These are phyloP conservation scores for Penicillium paradoxum DNA, from an alignment of 495 filamentous ascomycete species.

Conservation along the genomic window DNA sequence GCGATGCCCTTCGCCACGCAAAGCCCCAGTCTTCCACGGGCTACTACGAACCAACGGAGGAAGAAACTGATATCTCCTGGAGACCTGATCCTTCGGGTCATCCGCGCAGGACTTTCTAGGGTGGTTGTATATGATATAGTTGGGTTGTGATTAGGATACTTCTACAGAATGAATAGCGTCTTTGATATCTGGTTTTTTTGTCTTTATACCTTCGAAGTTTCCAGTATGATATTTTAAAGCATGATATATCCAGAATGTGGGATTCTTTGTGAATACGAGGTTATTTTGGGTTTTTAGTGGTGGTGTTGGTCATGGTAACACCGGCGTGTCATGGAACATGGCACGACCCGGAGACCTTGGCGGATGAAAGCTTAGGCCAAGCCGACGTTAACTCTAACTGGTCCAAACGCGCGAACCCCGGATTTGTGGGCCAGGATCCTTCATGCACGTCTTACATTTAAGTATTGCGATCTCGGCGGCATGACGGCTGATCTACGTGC, in stretches of 20 bases:
- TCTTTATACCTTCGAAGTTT: no score
- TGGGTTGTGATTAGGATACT: not conserved
- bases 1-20: slow-evolving; percentile 2
- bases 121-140: not conserved
- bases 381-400: not conserved
- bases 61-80: slow-evolving; percentile 4
- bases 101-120: slow-evolving; percentile 1
- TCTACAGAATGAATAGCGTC: not conserved
- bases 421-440: not conserved
- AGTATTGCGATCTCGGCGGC: not conserved
- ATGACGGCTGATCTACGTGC: not conserved
- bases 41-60: slow-evolving; percentile 7
- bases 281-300: no score
- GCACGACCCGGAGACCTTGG: not conserved
- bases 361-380: not conserved
- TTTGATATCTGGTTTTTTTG: no score
- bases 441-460: not conserved
- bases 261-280: no score
- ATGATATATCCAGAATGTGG: no score
- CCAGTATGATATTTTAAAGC: no score
- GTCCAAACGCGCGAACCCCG: not conserved
- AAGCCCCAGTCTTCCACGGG: slow-evolving; percentile 2
- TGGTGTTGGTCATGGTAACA: no score
- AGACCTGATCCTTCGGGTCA: slow-evolving; percentile 5
- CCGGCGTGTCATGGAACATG: no score